These are phyloP conservation scores for Nemania serpens DNA, from an alignment of 2,329 filamentous ascomycete species.

Conservation along the genomic window DNA sequence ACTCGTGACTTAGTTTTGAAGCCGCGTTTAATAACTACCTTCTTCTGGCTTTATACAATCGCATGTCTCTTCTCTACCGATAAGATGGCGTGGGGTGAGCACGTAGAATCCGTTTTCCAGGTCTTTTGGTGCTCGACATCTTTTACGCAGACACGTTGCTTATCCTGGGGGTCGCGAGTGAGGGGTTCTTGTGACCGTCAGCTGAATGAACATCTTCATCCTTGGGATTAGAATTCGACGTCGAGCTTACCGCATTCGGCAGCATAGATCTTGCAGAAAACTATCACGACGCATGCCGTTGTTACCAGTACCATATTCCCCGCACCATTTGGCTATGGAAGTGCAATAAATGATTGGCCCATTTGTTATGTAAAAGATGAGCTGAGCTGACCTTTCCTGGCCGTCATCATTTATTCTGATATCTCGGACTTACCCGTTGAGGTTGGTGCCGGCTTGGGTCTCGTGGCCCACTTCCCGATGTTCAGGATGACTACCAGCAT, in stretches of 20 bases:
- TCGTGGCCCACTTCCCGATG: neutral
- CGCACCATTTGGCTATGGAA: neutral
- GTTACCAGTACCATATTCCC: too few relatives aligned
- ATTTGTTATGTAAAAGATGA: neutral
- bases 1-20: too few relatives aligned
- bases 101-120: too few relatives aligned
- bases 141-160: too few relatives aligned
- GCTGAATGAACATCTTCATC: neutral
- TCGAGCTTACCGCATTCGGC: neutral
- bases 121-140: neutral
- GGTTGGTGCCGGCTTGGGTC: constrained; percentile 12
- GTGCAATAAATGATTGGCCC: neutral
- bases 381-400: neutral
- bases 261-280: too few relatives aligned
- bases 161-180: neutral
- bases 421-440: constrained; percentile 20
- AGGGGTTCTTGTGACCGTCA: neutral
- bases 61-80: too few relatives aligned
- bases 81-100: too few relatives aligned
- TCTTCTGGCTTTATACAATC: too few relatives aligned
- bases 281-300: too few relatives aligned
- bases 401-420: neutral
- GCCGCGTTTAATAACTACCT: too few relatives aligned
- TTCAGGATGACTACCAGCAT: too few relatives aligned
- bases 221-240: neutral